These are phyloP conservation scores for Intubia oerlemansii DNA, from an alignment of 2,329 filamentous ascomycete species.

Conservation along the genomic window DNA sequence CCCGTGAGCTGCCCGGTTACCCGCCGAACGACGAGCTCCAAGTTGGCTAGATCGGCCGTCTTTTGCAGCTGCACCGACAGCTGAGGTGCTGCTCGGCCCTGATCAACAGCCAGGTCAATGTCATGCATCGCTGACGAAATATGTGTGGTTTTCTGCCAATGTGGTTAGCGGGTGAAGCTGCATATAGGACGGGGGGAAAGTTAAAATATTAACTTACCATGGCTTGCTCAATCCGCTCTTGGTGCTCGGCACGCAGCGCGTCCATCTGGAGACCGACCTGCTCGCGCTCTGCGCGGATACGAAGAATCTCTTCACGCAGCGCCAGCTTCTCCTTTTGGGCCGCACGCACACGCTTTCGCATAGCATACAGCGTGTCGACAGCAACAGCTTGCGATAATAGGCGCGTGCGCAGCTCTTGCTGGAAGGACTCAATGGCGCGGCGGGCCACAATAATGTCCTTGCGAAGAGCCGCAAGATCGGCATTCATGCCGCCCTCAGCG, in stretches of 20 bases:
- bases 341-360: conserved; percentile 34
- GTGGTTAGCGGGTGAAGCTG: too few species aligned
- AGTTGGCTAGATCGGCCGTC: conserved; percentile 28
- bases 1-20: conserved; percentile 31
- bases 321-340: conserved; percentile 34
- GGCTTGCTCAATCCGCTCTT: conserved; percentile 28
- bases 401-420: conserved; percentile 30
- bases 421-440: conserved; percentile 34
- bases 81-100: conserved; percentile 22
- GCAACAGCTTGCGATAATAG: conserved; percentile 39
- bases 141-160: conserved; percentile 21
- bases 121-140: conserved; percentile 39
- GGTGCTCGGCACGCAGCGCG: conserved; percentile 36
- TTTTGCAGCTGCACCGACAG: conserved; percentile 22
- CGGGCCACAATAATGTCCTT: conserved; percentile 34
- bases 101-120: conserved; percentile 31
- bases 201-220: conserved; percentile 19
- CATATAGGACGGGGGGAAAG: neutral
- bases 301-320: conserved; percentile 37
- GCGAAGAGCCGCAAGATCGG: conserved; percentile 16
- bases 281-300: conserved; percentile 35
- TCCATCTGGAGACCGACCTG: conserved; percentile 42
- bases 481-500: conserved; percentile 17
- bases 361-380: conserved; percentile 33
- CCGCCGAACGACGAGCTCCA: conserved; percentile 33